Percentiles rank a stretch among this genome's conserved stretches.
phyloP scores from a whole-genome alignment of 768 basidiomycete species.

The Termitomyces eurrhizus region DNA sequence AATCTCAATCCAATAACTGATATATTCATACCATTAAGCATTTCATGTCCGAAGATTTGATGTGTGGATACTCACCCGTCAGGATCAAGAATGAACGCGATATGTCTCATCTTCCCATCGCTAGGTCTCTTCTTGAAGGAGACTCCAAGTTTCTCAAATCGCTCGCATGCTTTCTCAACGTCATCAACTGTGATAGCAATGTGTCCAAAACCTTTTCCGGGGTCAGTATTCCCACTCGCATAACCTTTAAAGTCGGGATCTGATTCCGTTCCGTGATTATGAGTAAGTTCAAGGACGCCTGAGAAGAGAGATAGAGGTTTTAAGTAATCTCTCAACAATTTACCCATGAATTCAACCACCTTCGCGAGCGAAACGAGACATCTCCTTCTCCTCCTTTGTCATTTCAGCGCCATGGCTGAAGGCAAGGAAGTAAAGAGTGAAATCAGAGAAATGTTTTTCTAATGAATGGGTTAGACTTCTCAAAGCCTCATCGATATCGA shows the following conservation, averaged over 20 bases:
- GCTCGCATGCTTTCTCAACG: slow-evolving; percentile 75
- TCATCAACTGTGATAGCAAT: slow-evolving; percentile 84
- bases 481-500: slow-evolving; percentile 8
- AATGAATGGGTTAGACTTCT: not conserved
- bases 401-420: slow-evolving; percentile 60
- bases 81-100: slow-evolving; percentile 84
- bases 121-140: slow-evolving; percentile 82
- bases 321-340: not conserved
- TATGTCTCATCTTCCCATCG: slow-evolving; percentile 83
- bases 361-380: slow-evolving; percentile 57
- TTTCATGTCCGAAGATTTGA: not conserved
- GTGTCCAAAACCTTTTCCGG: slow-evolving; percentile 80
- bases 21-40: not conserved
- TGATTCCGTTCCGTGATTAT: slow-evolving; percentile 88
- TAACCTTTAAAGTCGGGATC: slow-evolving; percentile 81
- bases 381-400: slow-evolving; percentile 49
- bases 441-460: slow-evolving; percentile 57
- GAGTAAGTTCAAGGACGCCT: slow-evolving; percentile 82
- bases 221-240: slow-evolving; percentile 80
- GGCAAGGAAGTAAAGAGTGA: slow-evolving; percentile 84
- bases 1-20: slow-evolving; percentile 60
- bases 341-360: slow-evolving; percentile 34
- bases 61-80: slow-evolving; percentile 56
- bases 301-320: not conserved
- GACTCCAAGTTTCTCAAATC: slow-evolving; percentile 79